Evolutionary conservation across 225 moss, liverwort and hornwort species (phyloP).

Genomic region (Physcomitrium patens): DNA sequence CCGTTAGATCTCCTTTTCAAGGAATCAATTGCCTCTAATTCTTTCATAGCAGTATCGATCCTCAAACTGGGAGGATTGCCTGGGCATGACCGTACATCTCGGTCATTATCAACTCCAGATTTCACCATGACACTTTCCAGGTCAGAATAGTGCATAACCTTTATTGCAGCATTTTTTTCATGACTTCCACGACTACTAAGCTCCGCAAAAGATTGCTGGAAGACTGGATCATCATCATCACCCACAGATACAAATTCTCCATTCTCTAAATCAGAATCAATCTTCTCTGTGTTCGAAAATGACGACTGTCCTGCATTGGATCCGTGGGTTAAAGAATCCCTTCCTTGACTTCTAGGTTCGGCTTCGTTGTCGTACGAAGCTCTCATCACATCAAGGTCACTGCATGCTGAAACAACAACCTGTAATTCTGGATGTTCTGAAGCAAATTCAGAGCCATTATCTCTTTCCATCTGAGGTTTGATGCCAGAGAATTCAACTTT

Average conservation of each 20-base stretch:
- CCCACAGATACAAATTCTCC: constrained; percentile 51
- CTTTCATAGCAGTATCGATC: constrained; percentile 33
- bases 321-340: constrained; percentile 22
- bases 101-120: constrained; percentile 29
- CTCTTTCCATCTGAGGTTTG: constrained; percentile 33
- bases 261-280: constrained; percentile 50
- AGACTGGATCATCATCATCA: constrained; percentile 21
- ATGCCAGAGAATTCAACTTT: constrained; percentile 35
- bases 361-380: constrained; percentile 32
- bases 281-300: constrained; percentile 37
- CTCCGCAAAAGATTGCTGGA: constrained; percentile 34
- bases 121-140: constrained; percentile 26
- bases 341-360: constrained; percentile 39
- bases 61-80: constrained; percentile 35
- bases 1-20: constrained; percentile 40
- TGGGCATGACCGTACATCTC: constrained; percentile 35
- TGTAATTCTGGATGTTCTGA: constrained; percentile 40
- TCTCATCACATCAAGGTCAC: constrained; percentile 36
- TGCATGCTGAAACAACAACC: constrained; percentile 36
- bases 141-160: constrained; percentile 34
- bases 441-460: constrained; percentile 29
- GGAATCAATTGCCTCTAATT: constrained; percentile 24
- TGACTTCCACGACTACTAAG: constrained; percentile 23
- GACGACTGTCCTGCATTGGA: constrained; percentile 31
- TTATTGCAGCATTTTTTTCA: constrained; percentile 32